These are phyloP conservation scores for Russula sp. DNA, from an alignment of 768 basidiomycete genomes.

Conservation along the genomic window DNA sequence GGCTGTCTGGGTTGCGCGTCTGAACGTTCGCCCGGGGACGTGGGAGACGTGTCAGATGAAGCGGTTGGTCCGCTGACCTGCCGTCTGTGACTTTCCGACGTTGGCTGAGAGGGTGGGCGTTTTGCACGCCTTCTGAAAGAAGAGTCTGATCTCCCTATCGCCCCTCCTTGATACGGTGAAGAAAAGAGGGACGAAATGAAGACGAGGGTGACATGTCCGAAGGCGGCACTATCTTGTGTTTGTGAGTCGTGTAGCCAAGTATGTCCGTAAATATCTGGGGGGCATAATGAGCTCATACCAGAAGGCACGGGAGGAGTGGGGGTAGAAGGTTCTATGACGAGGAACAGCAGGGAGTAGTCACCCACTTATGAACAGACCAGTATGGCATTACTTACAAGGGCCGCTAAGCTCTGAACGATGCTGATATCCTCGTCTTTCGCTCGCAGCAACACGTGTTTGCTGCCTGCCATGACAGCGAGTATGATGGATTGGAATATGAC, in stretches of 20 bases:
- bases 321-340: background rate
- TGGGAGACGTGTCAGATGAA: constrained; percentile 10
- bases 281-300: constrained; percentile 3
- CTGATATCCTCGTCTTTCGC: constrained; percentile 63
- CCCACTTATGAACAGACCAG: background rate
- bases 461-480: constrained; percentile 58
- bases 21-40: constrained; percentile 11
- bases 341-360: background rate
- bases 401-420: constrained; percentile 54
- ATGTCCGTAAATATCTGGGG: constrained; percentile 55
- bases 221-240: constrained; percentile 45
- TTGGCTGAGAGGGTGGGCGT: constrained; percentile 11
- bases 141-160: constrained; percentile 26
- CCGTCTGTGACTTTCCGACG: constrained; percentile 7
- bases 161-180: constrained; percentile 32
- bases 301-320: background rate
- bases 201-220: constrained; percentile 31
- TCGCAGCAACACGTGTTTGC: constrained; percentile 62
- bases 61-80: constrained; percentile 8
- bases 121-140: constrained; percentile 18
- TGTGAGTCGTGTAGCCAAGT: constrained; percentile 59
- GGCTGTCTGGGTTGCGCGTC: constrained; percentile 2
- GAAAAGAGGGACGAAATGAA: constrained; percentile 44
- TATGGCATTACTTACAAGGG: constrained; percentile 48
- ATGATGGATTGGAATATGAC: constrained; percentile 65